Evolutionary conservation across 78 protist genomes (phyloP).

Genomic region (Guillardia theta): DNA sequence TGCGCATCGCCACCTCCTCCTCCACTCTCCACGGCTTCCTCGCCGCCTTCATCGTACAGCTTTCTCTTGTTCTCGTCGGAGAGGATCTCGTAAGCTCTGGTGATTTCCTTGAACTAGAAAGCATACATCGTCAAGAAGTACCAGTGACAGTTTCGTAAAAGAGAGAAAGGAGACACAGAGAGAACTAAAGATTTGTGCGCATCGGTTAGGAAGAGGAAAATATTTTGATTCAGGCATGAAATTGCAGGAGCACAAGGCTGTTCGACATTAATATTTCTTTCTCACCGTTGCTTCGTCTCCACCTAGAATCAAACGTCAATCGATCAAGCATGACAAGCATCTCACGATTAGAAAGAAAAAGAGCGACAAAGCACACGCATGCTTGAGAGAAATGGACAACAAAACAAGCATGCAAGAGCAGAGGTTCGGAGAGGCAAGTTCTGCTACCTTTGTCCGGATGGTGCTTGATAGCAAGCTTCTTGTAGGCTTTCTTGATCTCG

Average conservation of each 20-base stretch:
- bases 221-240: neutral
- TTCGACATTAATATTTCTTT: neutral
- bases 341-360: neutral
- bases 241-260: neutral
- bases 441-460: slow-evolving; percentile 90
- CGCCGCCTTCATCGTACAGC: slow-evolving; percentile 61
- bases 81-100: slow-evolving; percentile 3
- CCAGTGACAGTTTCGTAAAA: neutral
- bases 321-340: neutral
- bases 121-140: neutral
- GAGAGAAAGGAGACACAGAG: too few species aligned
- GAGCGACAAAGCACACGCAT: neutral
- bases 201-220: neutral
- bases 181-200: too few species aligned
- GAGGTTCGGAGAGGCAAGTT: neutral
- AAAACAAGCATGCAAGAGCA: neutral
- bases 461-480: slow-evolving; percentile 89
- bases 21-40: slow-evolving; percentile 90
- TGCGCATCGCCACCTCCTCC: slow-evolving; percentile 65
- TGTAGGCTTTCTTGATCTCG: slow-evolving; percentile 63
- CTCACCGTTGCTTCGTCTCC: neutral
- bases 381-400: neutral
- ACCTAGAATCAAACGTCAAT: neutral
- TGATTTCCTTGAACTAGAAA: slow-evolving; percentile 34
- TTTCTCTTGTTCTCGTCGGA: neutral